Evolutionary conservation across 371 early-diverging fungal species (phyloP).

Genomic region (Rhizopus sp.): DNA sequence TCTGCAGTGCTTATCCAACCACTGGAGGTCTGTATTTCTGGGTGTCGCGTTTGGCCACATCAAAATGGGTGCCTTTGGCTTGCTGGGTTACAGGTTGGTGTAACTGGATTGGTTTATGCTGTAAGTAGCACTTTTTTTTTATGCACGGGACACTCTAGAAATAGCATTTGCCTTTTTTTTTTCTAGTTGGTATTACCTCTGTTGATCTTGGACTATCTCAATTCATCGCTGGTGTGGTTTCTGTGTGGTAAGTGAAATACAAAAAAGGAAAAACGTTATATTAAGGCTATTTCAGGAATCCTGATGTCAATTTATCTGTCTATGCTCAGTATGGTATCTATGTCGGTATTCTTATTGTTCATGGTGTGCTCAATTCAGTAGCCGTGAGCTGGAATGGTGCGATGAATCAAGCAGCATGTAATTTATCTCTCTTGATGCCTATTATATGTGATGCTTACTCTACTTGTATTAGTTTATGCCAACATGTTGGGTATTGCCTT

Average conservation of each 20-base stretch:
- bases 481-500: conserved; percentile 55
- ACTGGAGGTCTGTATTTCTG: conserved; percentile 75
- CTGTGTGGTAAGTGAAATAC: conserved; percentile 39
- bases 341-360: conserved; percentile 45
- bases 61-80: conserved; percentile 59
- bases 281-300: conserved; percentile 19
- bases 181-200: conserved; percentile 48
- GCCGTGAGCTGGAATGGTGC: conserved; percentile 52
- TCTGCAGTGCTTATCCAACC: conserved; percentile 74
- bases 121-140: conserved; percentile 11
- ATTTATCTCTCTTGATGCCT: conserved; percentile 9
- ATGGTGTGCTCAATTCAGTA: conserved; percentile 56
- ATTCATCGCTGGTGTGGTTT: conserved; percentile 55
- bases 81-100: conserved; percentile 70
- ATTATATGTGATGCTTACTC: background rate
- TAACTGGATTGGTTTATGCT: conserved; percentile 61
- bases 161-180: conserved; percentile 21
- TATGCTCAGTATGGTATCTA: conserved; percentile 56
- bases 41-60: conserved; percentile 55
- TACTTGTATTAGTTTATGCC: conserved; percentile 34
- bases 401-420: conserved; percentile 56
- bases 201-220: conserved; percentile 58
- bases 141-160: background rate
- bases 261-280: conserved; percentile 8
- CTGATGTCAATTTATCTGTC: conserved; percentile 35